These are phyloP conservation scores for Dactylorhiza incarnata DNA, from an alignment of 106 monocot species.

Conservation along the genomic window DNA sequence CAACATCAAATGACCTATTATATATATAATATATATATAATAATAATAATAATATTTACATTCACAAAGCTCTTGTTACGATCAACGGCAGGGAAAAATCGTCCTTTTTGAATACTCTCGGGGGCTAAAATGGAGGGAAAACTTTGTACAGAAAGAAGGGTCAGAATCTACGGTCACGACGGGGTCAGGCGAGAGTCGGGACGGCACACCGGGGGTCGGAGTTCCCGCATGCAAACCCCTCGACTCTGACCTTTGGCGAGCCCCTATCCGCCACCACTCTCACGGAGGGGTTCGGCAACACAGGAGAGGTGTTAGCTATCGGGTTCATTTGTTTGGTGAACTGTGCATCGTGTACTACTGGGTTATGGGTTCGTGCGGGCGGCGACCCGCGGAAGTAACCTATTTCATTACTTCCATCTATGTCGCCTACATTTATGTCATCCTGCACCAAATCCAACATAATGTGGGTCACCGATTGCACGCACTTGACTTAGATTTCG, in stretches of 20 bases:
- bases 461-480: too few species aligned
- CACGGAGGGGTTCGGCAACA: background rate
- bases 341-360: conserved; percentile 48
- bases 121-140: background rate
- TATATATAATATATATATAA: too few species aligned
- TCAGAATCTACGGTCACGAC: background rate
- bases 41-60: too few species aligned
- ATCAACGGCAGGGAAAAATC: too few species aligned
- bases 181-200: conserved; percentile 11
- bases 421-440: conserved; percentile 29
- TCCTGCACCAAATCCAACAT: conserved; percentile 28
- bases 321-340: conserved; percentile 34
- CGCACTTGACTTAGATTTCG: background rate
- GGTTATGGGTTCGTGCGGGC: conserved; percentile 67
- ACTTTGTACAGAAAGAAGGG: background rate
- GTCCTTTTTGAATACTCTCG: background rate
- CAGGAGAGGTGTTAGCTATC: conserved; percentile 8
- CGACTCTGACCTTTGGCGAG: conserved; percentile 11
- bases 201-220: conserved; percentile 10
- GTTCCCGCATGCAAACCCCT: conserved; percentile 22
- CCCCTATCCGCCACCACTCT: conserved; percentile 4
- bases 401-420: conserved; percentile 18
- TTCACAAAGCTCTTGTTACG: too few species aligned
- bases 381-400: conserved; percentile 67
- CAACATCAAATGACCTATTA: too few species aligned